Conservation (phyloP, 2,329 filamentous ascomycete genomes). For the Trichoderma sp. region DNA sequence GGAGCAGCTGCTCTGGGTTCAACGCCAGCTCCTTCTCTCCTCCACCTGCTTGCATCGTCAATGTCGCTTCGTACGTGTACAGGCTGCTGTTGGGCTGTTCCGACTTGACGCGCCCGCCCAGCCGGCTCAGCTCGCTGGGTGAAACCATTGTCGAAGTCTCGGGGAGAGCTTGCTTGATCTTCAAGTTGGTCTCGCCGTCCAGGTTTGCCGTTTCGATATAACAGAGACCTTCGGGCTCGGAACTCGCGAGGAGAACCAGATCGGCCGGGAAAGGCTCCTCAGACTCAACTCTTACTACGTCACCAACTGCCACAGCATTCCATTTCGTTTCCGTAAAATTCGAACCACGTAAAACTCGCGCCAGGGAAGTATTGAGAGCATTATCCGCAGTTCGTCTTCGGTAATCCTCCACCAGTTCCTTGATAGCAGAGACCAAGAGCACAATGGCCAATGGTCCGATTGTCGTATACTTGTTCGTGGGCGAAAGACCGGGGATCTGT, state of each 20-base stretch:
- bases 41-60: slow-evolving; percentile 87
- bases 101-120: slow-evolving; percentile 84
- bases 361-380: slow-evolving; percentile 83
- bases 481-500: slow-evolving; percentile 92
- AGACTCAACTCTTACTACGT: slow-evolving; percentile 89
- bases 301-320: slow-evolving; percentile 90
- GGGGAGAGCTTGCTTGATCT: slow-evolving; percentile 96
- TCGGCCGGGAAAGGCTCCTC: slow-evolving; percentile 96
- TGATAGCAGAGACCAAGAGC: slow-evolving; percentile 89
- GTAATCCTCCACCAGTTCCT: slow-evolving; percentile 92
- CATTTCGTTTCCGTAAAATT: slow-evolving; percentile 85
- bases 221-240: slow-evolving; percentile 94
- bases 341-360: slow-evolving; percentile 79
- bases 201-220: slow-evolving; percentile 99
- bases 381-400: slow-evolving; percentile 85
- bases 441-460: slow-evolving; percentile 93
- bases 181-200: slow-evolving; percentile 96
- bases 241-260: slow-evolving; percentile 87
- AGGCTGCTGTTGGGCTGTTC: slow-evolving; percentile 98
- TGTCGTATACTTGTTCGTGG: slow-evolving; percentile 93
- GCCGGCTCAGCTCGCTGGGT: slow-evolving; percentile 77
- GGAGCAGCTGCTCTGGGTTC: slow-evolving; percentile 86
- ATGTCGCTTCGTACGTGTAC: slow-evolving; percentile 95
- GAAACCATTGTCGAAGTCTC: slow-evolving; percentile 90
- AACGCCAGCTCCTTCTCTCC: slow-evolving; percentile 91